Evolutionary conservation across 257 asterid species (phyloP).

Genomic region (Agastache rugosa): DNA sequence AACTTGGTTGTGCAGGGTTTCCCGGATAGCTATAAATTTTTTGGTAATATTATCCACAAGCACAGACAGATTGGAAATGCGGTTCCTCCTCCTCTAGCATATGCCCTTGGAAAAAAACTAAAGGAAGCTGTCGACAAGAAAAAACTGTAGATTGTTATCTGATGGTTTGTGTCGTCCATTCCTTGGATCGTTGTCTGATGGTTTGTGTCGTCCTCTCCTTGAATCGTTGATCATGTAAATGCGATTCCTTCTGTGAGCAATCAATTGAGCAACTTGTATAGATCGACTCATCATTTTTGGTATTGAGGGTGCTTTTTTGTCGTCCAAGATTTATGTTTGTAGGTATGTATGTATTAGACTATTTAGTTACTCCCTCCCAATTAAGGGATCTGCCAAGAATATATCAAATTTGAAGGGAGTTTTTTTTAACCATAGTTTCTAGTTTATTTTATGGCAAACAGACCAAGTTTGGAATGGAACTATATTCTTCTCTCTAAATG

Average conservation of each 20-base stretch:
- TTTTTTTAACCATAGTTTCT: no score
- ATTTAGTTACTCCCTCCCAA: not conserved
- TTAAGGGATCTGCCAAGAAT: not conserved
- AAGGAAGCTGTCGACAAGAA: conserved; percentile 76
- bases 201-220: not conserved
- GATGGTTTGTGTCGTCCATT: not conserved
- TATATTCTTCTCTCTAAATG: no score
- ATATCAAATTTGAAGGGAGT: no score
- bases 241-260: not conserved
- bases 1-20: conserved; percentile 67
- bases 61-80: conserved; percentile 96
- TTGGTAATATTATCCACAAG: conserved; percentile 71
- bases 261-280: not conserved
- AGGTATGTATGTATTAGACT: no score
- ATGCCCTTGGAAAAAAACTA: conserved; percentile 80
- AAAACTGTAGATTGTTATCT: not conserved
- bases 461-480: no score
- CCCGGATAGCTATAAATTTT: conserved; percentile 73
- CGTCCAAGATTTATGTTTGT: not conserved
- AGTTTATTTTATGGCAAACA: no score
- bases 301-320: not conserved
- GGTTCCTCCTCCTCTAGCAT: conserved; percentile 94
- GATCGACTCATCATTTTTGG: not conserved
- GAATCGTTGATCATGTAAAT: not conserved
- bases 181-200: no score